Conservation (phyloP, 805 yeast genomes). For the Metschnikowia shivogae region DNA sequence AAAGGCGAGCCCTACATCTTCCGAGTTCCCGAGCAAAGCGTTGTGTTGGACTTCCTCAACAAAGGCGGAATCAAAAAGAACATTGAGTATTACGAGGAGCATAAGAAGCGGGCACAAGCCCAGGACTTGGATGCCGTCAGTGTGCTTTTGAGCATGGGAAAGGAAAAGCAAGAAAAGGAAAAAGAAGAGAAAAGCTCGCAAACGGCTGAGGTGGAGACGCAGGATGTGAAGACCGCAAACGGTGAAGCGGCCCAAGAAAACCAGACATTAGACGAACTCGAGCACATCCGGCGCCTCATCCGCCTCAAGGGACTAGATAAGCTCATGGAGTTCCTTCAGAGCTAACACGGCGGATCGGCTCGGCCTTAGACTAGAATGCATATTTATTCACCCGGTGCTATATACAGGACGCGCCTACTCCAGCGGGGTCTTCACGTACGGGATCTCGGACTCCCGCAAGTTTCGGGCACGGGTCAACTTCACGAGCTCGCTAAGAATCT, state of each 20-base stretch:
- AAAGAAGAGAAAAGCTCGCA: not conserved
- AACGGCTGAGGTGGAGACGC: not conserved
- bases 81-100: constrained; percentile 24
- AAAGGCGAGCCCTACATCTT: constrained; percentile 46
- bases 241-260: constrained; percentile 5
- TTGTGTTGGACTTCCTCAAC: constrained; percentile 64
- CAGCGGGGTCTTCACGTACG: constrained; percentile 12
- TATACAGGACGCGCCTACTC: not conserved
- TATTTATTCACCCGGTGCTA: not conserved
- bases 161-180: not conserved
- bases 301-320: constrained; percentile 66
- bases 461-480: constrained; percentile 47
- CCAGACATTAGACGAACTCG: not conserved
- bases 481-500: constrained; percentile 56
- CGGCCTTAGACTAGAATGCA: not conserved
- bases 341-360: not conserved
- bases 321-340: constrained; percentile 53
- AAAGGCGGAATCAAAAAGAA: constrained; percentile 15
- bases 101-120: not conserved
- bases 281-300: constrained; percentile 54
- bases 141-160: constrained; percentile 1
- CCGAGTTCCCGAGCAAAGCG: constrained; percentile 63
- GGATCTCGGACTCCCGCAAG: constrained; percentile 46
- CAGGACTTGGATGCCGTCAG: constrained; percentile 10
- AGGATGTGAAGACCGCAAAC: constrained; percentile 48